phyloP scores from a whole-genome alignment of 768 basidiomycete genomes.

The Cyathus striatus region DNA sequence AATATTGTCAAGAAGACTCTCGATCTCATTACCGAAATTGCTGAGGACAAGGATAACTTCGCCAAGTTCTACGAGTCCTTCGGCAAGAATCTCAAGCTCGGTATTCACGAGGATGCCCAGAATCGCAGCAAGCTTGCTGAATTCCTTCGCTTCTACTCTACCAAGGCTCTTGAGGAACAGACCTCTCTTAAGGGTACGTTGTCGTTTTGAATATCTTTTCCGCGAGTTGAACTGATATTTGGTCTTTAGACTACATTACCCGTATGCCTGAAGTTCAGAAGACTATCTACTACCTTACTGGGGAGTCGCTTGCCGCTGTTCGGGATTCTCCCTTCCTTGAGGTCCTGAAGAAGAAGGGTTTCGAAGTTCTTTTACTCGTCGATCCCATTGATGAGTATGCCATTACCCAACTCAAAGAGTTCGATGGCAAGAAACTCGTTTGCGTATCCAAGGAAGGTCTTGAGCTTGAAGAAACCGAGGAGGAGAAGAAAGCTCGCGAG shows the following conservation, averaged over 20 bases:
- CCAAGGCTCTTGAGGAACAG: constrained; percentile 87
- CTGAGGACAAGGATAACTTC: constrained; percentile 99
- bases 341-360: constrained; percentile 99
- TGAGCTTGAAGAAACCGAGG: constrained; percentile 98
- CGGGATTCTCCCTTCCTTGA: constrained; percentile 98
- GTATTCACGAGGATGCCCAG: constrained; percentile 98
- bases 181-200: constrained; percentile 87
- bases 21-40: constrained; percentile 92
- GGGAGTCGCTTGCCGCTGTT: constrained; percentile 89
- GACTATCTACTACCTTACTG: constrained; percentile 98
- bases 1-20: constrained; percentile 98
- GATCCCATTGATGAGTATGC: constrained; percentile 99
- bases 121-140: constrained; percentile 99
- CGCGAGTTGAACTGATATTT: background rate
- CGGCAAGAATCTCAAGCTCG: constrained; percentile 99
- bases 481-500: constrained; percentile 92
- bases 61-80: constrained; percentile 96
- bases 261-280: constrained; percentile 99
- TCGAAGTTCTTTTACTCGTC: constrained; percentile 94
- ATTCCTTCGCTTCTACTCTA: constrained; percentile 97
- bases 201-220: background rate
- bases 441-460: constrained; percentile 99
- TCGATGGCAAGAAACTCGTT: constrained; percentile 94
- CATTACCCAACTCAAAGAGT: constrained; percentile 98
- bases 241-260: constrained; percentile 84